A percentile compares a stretch with the other conserved stretches of the same genome.
phyloP scores from a whole-genome alignment of 2,329 filamentous ascomycete species.

The Neospermospora avenae region DNA sequence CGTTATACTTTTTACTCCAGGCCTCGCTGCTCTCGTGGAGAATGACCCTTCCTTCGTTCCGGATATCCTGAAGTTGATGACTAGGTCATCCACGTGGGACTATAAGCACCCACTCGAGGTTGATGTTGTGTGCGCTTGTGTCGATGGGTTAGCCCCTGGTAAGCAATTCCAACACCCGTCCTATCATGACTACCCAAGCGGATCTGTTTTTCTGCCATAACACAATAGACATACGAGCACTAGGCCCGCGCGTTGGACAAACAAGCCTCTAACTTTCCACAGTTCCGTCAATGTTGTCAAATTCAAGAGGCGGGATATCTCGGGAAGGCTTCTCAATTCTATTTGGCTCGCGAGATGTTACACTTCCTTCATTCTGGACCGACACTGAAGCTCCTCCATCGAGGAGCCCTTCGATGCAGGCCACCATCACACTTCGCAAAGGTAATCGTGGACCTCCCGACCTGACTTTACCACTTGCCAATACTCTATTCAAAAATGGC shows the following conservation, averaged over 20 bases:
- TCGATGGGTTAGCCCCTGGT: slow-evolving; percentile 49
- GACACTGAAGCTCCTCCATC: neutral
- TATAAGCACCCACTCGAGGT: slow-evolving; percentile 32
- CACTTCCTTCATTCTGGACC: slow-evolving; percentile 48
- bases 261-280: neutral
- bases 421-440: slow-evolving; percentile 25
- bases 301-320: slow-evolving; percentile 9
- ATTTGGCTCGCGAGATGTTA: slow-evolving; percentile 39
- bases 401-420: slow-evolving; percentile 11
- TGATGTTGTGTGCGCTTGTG: slow-evolving; percentile 51
- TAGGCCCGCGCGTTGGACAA: neutral
- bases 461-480: slow-evolving; percentile 61
- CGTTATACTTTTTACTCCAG: slow-evolving; percentile 36
- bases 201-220: neutral
- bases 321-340: slow-evolving; percentile 50
- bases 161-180: neutral
- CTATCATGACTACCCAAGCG: neutral
- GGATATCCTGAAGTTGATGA: slow-evolving; percentile 19
- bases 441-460: neutral
- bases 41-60: slow-evolving; percentile 31
- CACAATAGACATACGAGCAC: neutral
- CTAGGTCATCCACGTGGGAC: neutral
- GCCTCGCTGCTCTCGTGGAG: slow-evolving; percentile 32
- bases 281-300: neutral
- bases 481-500: slow-evolving; percentile 74